Evolutionary conservation across 2,329 filamentous ascomycete genomes (phyloP), one percentile per base, ranked within the genome.

Genomic region (Mycosphaerella sp.): DNA sequence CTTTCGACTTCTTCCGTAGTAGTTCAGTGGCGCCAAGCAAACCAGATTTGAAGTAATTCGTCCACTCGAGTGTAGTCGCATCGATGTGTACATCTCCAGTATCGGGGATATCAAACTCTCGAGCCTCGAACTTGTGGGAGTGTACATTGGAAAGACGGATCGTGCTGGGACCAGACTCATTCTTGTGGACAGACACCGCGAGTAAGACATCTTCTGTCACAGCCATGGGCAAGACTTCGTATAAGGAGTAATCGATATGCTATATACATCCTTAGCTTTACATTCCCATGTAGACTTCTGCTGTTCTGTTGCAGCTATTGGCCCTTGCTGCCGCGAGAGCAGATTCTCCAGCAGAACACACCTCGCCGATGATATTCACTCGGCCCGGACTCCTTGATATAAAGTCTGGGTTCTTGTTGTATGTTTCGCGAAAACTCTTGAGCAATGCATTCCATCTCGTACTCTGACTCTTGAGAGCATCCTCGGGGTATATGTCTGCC

Each of bases 221-320:
- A 56, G 91, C 93, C 82, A 96, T 96, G 46, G 93, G 93, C 18
- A 98, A 78, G 53, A 96, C 90, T 62, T 93, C 85, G 75, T 97
- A 98, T 16, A 98, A 81, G 12, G 89, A 95, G 74, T 98, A 98
- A 75, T 98, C 93, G 65, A 98, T 95, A 74, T 98, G 93, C 78
- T 76, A 51, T 35, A 7, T 25, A 6, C 14, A 27, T 13, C 5
- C 39, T 59, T 32, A 59, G 56, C 18, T 34, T 9, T 16, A 39
- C 18, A 43, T 37, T 21, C 9, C 9, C 21, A 21, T 21, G 21
- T 21, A 21, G 21, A 21, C 21, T 21, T 16, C 25, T 18, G 40
- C 30, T 34, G 34, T 30, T 39, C 17, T 8, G 21, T 21, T 21
- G 21, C 21, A 21, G 21, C 21, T 4, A 21, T 6, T 21, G 3